These are phyloP conservation scores for Cercophora sp. DNA, from an alignment of 495 filamentous ascomycete species.

Conservation along the genomic window DNA sequence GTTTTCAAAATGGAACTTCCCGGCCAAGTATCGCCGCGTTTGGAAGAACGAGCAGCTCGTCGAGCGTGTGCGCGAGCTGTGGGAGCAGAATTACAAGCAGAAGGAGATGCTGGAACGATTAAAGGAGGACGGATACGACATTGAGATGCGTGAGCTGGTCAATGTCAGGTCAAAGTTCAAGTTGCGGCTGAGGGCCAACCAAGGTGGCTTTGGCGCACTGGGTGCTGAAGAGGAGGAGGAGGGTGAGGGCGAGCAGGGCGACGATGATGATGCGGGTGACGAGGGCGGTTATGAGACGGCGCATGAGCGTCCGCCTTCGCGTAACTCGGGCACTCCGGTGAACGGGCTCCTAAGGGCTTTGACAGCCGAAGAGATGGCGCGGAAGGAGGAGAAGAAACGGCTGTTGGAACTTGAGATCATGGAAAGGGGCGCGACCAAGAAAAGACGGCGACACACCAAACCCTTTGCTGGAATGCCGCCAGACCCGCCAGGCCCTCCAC, in stretches of 20 bases:
- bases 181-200: slow-evolving; percentile 58
- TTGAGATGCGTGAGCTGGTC: slow-evolving; percentile 65
- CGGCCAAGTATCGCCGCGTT: slow-evolving; percentile 64
- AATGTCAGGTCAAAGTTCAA: slow-evolving; percentile 61
- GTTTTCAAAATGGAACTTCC: slow-evolving; percentile 76
- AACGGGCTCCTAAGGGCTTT: slow-evolving; percentile 11
- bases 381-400: slow-evolving; percentile 53
- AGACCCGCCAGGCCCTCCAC: slow-evolving; percentile 68
- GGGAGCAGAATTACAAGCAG: slow-evolving; percentile 66
- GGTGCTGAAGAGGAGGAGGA: neutral
- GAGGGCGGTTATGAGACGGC: neutral
- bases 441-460: slow-evolving; percentile 67
- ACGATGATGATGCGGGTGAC: slow-evolving; percentile 2
- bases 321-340: too few relatives aligned
- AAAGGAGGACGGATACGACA: slow-evolving; percentile 62
- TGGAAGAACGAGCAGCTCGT: slow-evolving; percentile 64
- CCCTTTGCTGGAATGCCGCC: slow-evolving; percentile 69
- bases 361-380: slow-evolving; percentile 50
- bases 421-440: slow-evolving; percentile 60
- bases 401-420: slow-evolving; percentile 59
- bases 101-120: slow-evolving; percentile 69
- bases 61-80: slow-evolving; percentile 66
- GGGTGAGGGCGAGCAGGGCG: slow-evolving; percentile 30
- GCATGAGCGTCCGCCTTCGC: neutral
- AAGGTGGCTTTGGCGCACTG: slow-evolving; percentile 40